Conservation (phyloP, 768 basidiomycete genomes). For the Austroboletus eburneus region DNA sequence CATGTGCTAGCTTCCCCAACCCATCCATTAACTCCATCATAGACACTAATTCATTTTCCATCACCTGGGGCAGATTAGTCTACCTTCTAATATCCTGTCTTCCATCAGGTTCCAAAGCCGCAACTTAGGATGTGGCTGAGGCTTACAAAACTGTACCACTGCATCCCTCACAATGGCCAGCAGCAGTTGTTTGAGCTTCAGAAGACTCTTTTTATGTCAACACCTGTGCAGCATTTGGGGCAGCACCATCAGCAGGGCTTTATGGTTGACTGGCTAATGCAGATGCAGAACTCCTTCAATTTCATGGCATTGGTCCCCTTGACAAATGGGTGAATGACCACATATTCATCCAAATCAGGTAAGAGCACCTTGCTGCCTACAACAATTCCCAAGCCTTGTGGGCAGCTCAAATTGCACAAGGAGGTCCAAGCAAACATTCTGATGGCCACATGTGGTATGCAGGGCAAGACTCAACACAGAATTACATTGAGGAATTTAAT, state of each 20-base stretch:
- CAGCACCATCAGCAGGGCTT: neutral
- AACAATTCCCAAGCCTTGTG: neutral
- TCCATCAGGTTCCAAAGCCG: neutral
- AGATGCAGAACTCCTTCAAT: neutral
- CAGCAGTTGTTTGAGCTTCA: neutral
- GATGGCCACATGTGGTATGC: neutral
- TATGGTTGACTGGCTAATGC: neutral
- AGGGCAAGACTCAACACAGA: neutral
- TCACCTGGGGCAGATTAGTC: neutral
- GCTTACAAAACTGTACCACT: neutral
- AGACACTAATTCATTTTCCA: accelerated
- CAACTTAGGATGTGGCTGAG: neutral
- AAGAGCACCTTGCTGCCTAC: neutral
- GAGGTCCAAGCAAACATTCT: neutral
- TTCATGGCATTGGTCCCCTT: neutral
- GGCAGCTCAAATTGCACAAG: neutral
- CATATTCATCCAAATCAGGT: neutral
- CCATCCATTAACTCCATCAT: neutral
- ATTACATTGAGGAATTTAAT: neutral
- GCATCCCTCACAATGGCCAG: neutral
- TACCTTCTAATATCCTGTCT: neutral
- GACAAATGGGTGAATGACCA: neutral
- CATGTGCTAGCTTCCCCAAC: accelerated
- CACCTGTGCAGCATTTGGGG: neutral
- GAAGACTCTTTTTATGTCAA: neutral